A percentile compares a stretch with the other conserved stretches of the same genome.
Conservation (phyloP, 2,329 filamentous ascomycete genomes). For the Ustulina deusta region DNA sequence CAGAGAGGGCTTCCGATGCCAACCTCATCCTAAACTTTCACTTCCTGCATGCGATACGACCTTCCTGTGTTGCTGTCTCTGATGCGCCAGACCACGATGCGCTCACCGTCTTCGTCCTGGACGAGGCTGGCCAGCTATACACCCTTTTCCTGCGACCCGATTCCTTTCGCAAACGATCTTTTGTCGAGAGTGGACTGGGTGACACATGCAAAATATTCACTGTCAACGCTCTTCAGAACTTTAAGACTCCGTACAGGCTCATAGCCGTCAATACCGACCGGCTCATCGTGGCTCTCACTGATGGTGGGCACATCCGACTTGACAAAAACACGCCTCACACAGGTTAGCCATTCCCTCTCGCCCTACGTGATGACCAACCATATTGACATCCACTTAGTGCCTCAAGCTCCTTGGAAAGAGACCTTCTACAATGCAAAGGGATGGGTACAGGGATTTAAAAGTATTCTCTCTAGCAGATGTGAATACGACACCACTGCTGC, state of each 20-base stretch:
- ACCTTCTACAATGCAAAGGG: constrained; percentile 79
- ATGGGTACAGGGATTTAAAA: constrained; percentile 75
- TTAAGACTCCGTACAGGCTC: constrained; percentile 84
- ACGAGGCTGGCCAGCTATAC: constrained; percentile 82
- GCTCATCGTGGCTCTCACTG: constrained; percentile 82
- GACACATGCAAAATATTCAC: constrained; percentile 81
- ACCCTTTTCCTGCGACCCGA: constrained; percentile 86
- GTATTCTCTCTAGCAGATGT: constrained; percentile 70
- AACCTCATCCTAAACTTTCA: constrained; percentile 81
- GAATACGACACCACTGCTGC: constrained; percentile 77
- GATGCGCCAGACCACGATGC: constrained; percentile 76
- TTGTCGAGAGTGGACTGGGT: constrained; percentile 77
- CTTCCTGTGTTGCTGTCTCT: constrained; percentile 83
- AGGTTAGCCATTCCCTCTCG: constrained; percentile 53
- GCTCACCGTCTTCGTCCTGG: constrained; percentile 72
- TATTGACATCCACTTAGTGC: constrained; percentile 48
- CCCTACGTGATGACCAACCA: background rate
- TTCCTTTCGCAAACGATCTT: constrained; percentile 78
- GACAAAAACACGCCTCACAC: constrained; percentile 67
- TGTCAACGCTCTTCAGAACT: constrained; percentile 75
- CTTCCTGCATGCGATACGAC: constrained; percentile 79
- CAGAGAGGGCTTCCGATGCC: constrained; percentile 73
- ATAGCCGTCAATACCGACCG: constrained; percentile 78
- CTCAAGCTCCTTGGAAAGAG: constrained; percentile 71
- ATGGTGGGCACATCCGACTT: constrained; percentile 80